These are phyloP conservation scores for Agrostemma githago DNA, from an alignment of 148 eudicot species.

Conservation along the genomic window DNA sequence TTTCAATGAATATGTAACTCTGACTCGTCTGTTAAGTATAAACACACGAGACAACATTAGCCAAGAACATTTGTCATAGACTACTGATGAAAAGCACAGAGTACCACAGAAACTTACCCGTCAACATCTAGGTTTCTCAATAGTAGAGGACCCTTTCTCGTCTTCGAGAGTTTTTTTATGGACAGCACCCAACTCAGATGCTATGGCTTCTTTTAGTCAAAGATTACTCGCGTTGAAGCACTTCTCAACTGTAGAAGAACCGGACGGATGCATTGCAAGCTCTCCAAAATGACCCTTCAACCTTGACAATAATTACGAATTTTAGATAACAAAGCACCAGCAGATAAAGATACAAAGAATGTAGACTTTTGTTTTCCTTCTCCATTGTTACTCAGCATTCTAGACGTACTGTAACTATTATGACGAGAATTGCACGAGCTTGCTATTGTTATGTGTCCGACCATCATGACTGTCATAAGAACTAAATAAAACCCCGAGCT, in stretches of 20 bases:
- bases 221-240: too few relatives aligned
- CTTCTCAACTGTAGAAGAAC: slow-evolving; percentile 77
- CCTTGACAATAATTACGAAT: too few relatives aligned
- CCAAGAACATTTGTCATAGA: background rate
- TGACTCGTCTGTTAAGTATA: too few relatives aligned
- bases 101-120: slow-evolving; percentile 46
- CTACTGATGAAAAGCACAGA: background rate
- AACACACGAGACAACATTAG: background rate
- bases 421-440: too few relatives aligned
- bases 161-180: slow-evolving; percentile 72
- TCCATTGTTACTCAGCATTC: background rate
- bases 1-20: too few relatives aligned
- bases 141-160: slow-evolving; percentile 76
- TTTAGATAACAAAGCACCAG: too few relatives aligned
- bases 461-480: too few relatives aligned
- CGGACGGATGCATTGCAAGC: slow-evolving; percentile 72
- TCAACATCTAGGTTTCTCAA: slow-evolving; percentile 79
- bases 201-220: slow-evolving; percentile 65
- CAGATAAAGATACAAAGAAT: too few relatives aligned
- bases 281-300: too few relatives aligned
- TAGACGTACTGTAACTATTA: too few relatives aligned
- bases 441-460: too few relatives aligned
- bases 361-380: background rate
- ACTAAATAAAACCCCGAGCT: too few relatives aligned
- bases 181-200: slow-evolving; percentile 56